Conservation (phyloP, 805 yeast genomes). For the Yamadazyma philogaea region DNA sequence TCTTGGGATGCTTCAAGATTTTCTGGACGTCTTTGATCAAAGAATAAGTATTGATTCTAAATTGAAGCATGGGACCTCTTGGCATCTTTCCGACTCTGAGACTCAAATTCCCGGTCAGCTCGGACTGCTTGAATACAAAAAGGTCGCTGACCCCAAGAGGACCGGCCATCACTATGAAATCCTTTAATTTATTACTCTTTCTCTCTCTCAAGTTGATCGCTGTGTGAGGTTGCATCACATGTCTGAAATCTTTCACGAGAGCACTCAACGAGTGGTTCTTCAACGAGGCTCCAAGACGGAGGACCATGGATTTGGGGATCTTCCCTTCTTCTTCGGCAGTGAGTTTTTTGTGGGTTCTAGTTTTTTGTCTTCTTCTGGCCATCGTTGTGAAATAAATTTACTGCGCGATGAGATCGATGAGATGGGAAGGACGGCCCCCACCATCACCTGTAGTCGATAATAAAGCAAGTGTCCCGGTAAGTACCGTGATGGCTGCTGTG, state of each 20-base stretch:
- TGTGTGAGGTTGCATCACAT: conserved; percentile 94
- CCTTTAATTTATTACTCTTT: conserved; percentile 81
- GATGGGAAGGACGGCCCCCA: too few relatives aligned
- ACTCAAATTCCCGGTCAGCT: conserved; percentile 72
- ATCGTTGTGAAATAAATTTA: conserved; percentile 14
- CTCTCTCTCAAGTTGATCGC: conserved; percentile 86
- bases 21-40: conserved; percentile 75
- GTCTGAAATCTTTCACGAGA: conserved; percentile 81
- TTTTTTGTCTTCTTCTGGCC: conserved; percentile 55
- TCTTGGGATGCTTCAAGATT: conserved; percentile 73
- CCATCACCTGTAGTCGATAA: too few relatives aligned
- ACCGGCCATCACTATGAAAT: conserved; percentile 97
- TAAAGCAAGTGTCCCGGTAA: too few relatives aligned
- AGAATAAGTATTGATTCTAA: conserved; percentile 73
- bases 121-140: conserved; percentile 80
- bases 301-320: conserved; percentile 92
- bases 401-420: conserved; percentile 8
- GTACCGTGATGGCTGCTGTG: too few relatives aligned
- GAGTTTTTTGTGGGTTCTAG: conserved; percentile 76
- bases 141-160: conserved; percentile 91
- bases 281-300: conserved; percentile 74
- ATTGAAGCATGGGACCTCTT: conserved; percentile 90
- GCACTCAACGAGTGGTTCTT: conserved; percentile 80
- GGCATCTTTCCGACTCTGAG: conserved; percentile 85
- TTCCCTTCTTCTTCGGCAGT: conserved; percentile 65